These are phyloP conservation scores for Pseudevernia furfuracea DNA, from an alignment of 495 filamentous ascomycete genomes.

Conservation along the genomic window DNA sequence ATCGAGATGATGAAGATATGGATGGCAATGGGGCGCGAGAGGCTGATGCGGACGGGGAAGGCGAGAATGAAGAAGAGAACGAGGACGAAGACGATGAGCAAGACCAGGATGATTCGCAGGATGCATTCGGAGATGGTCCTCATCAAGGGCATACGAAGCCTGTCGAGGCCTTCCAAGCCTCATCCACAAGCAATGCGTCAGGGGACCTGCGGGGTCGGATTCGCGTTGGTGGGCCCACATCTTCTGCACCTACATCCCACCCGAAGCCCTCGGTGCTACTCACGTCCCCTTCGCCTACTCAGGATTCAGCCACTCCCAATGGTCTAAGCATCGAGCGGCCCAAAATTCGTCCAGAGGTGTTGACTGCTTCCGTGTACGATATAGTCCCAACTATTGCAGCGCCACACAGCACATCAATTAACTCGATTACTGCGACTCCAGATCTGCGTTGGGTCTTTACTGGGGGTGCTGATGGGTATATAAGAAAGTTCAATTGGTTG, in stretches of 20 bases:
- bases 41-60: slow-evolving; percentile 53
- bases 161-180: slow-evolving; percentile 12
- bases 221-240: slow-evolving; percentile 33
- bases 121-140: slow-evolving; percentile 19
- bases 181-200: slow-evolving; percentile 37
- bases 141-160: slow-evolving; percentile 15
- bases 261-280: slow-evolving; percentile 37
- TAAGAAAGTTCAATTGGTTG: slow-evolving; percentile 91
- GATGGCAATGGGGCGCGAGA: slow-evolving; percentile 61
- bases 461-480: slow-evolving; percentile 88
- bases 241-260: slow-evolving; percentile 29
- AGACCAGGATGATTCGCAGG: slow-evolving; percentile 41
- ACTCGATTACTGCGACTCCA: slow-evolving; percentile 81
- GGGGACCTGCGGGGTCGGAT: slow-evolving; percentile 43
- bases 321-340: slow-evolving; percentile 46
- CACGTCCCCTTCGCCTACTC: slow-evolving; percentile 32
- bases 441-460: slow-evolving; percentile 95
- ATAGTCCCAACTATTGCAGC: slow-evolving; percentile 96
- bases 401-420: slow-evolving; percentile 91
- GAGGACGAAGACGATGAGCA: slow-evolving; percentile 49
- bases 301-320: slow-evolving; percentile 29
- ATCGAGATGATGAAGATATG: slow-evolving; percentile 43
- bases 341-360: slow-evolving; percentile 65
- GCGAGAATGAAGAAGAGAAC: slow-evolving; percentile 50
- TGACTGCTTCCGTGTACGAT: slow-evolving; percentile 82